Conservation (phyloP, 805 yeast genomes). For the Pichia occidentalis region DNA sequence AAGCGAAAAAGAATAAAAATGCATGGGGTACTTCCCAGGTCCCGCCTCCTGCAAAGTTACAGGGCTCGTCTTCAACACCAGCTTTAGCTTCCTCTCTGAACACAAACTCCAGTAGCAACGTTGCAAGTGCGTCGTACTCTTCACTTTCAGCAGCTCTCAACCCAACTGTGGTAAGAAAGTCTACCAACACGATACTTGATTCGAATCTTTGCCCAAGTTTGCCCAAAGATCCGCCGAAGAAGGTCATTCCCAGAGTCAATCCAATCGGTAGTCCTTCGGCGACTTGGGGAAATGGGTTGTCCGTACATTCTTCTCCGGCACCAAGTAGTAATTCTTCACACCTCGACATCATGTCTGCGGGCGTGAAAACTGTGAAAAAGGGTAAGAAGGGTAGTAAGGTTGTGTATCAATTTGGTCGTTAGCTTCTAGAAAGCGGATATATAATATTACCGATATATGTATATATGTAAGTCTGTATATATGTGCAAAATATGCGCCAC, state of each 20-base stretch:
- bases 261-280: slow-evolving; percentile 32
- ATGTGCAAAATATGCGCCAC: too few species aligned
- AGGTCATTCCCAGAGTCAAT: slow-evolving; percentile 51
- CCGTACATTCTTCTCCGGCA: background rate
- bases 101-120: slow-evolving; percentile 1
- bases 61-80: slow-evolving; percentile 25
- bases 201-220: slow-evolving; percentile 29
- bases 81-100: slow-evolving; percentile 16
- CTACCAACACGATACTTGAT: too few species aligned
- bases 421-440: too few species aligned
- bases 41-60: slow-evolving; percentile 26
- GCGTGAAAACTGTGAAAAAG: slow-evolving; percentile 25
- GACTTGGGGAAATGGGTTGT: slow-evolving; percentile 27
- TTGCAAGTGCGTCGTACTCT: too few species aligned
- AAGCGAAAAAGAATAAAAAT: slow-evolving; percentile 1
- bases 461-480: background rate
- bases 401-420: slow-evolving; percentile 41
- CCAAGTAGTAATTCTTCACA: slow-evolving; percentile 17
- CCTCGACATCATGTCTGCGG: slow-evolving; percentile 17
- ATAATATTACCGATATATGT: too few species aligned
- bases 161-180: too few species aligned
- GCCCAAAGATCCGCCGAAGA: slow-evolving; percentile 36
- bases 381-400: slow-evolving; percentile 49
- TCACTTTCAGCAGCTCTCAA: too few species aligned
- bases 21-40: slow-evolving; percentile 25